phyloP scores from a whole-genome alignment of 1,139 yeast species.

The Yamadazyma friedrichii region DNA sequence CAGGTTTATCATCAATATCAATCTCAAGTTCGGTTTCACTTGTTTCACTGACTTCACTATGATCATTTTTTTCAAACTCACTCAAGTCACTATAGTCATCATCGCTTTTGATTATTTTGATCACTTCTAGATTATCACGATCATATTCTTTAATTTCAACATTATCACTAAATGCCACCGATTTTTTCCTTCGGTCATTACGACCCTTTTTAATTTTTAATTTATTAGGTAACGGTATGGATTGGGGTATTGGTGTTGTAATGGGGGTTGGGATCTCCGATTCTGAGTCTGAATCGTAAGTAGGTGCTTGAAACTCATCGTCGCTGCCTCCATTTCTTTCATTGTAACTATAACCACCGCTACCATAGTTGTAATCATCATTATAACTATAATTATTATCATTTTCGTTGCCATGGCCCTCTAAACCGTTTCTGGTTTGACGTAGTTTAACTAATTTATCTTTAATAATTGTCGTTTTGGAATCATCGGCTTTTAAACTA shows the following conservation, averaged over 20 bases:
- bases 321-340: constrained; percentile 10
- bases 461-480: constrained; percentile 41
- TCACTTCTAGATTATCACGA: constrained; percentile 31
- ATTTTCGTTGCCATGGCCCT: constrained; percentile 38
- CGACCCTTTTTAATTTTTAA: constrained; percentile 18
- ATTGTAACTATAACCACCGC: constrained; percentile 10
- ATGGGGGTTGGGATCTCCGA: constrained; percentile 10
- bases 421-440: constrained; percentile 46
- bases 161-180: constrained; percentile 47
- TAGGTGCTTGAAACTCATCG: constrained; percentile 13
- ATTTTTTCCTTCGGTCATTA: constrained; percentile 30
- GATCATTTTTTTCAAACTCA: constrained; percentile 18
- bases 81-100: constrained; percentile 13
- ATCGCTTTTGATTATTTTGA: constrained; percentile 23
- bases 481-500: constrained; percentile 45
- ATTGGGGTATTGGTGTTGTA: background rate
- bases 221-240: constrained; percentile 23
- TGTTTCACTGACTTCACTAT: constrained; percentile 10
- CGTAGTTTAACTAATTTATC: constrained; percentile 34
- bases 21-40: background rate
- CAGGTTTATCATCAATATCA: background rate
- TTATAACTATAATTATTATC: constrained; percentile 4
- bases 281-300: constrained; percentile 16
- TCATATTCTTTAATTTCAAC: constrained; percentile 46
- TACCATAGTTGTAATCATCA: constrained; percentile 6